phyloP scores from a whole-genome alignment of 2,329 filamentous ascomycete species.

The Neocucurbitaria cava region DNA sequence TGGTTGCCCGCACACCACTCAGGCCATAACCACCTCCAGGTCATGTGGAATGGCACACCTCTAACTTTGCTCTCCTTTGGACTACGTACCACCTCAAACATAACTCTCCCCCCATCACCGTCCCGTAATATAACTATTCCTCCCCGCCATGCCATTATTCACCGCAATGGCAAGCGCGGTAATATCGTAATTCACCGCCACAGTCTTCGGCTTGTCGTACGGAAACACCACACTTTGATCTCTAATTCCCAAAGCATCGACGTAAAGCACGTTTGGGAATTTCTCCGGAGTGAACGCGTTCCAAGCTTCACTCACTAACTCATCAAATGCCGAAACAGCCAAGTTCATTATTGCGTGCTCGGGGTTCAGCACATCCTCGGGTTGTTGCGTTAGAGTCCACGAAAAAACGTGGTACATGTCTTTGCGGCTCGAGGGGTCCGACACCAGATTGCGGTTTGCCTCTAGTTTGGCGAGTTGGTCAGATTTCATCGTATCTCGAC shows the following conservation, averaged over 20 bases:
- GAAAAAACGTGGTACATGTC: slow-evolving; percentile 46
- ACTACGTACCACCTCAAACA: not conserved
- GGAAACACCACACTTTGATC: slow-evolving; percentile 43
- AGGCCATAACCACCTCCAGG: too few relatives aligned
- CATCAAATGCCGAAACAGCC: slow-evolving; percentile 37
- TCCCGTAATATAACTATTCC: slow-evolving; percentile 35
- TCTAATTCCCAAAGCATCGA: slow-evolving; percentile 43
- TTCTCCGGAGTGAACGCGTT: slow-evolving; percentile 42
- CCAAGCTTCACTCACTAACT: slow-evolving; percentile 41
- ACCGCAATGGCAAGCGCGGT: slow-evolving; percentile 44
- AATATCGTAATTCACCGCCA: slow-evolving; percentile 37
- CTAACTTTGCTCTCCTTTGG: not conserved
- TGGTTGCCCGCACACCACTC: not conserved
- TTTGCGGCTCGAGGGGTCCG: slow-evolving; percentile 28
- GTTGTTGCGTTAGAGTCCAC: slow-evolving; percentile 46
- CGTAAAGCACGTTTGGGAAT: slow-evolving; percentile 47
- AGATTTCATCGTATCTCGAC: slow-evolving; percentile 37
- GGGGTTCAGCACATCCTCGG: slow-evolving; percentile 41
- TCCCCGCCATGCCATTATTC: slow-evolving; percentile 44
- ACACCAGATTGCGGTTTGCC: slow-evolving; percentile 37
- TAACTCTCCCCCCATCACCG: slow-evolving; percentile 1
- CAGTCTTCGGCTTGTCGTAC: slow-evolving; percentile 32
- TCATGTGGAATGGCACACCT: too few relatives aligned
- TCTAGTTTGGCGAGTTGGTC: slow-evolving; percentile 50
- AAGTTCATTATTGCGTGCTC: slow-evolving; percentile 46